Conservation (phyloP, 805 yeast genomes). For the Blastobotrys chiropterorum region DNA sequence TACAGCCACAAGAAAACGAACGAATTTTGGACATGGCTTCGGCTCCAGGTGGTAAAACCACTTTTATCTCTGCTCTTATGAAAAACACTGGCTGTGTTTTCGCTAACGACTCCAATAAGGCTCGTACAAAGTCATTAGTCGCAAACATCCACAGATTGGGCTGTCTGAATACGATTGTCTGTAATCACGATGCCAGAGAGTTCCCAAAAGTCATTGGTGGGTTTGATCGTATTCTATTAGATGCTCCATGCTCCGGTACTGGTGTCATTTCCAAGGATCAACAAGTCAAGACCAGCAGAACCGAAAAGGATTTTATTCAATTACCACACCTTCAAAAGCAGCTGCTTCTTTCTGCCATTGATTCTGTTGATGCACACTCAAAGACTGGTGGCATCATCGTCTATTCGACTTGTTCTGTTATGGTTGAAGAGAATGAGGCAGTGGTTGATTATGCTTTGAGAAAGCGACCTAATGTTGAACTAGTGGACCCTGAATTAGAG, state of each 20-base stretch:
- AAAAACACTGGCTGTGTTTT: slow-evolving; percentile 96
- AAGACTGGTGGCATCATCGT: slow-evolving; percentile 91
- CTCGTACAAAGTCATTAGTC: slow-evolving; percentile 91
- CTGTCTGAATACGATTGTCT: slow-evolving; percentile 91
- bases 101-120: slow-evolving; percentile 95
- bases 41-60: slow-evolving; percentile 98
- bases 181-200: slow-evolving; percentile 97
- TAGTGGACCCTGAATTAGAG: slow-evolving; percentile 85
- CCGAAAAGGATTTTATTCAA: slow-evolving; percentile 93
- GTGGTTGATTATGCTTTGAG: slow-evolving; percentile 97
- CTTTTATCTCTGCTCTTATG: slow-evolving; percentile 92
- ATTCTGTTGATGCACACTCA: slow-evolving; percentile 91
- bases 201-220: slow-evolving; percentile 98
- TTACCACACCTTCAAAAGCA: slow-evolving; percentile 97
- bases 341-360: slow-evolving; percentile 87
- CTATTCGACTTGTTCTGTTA: slow-evolving; percentile 96
- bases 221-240: slow-evolving; percentile 86
- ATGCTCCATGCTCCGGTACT: slow-evolving; percentile 99
- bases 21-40: slow-evolving; percentile 98
- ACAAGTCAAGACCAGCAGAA: slow-evolving; percentile 85
- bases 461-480: slow-evolving; percentile 91
- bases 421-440: slow-evolving; percentile 97
- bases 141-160: slow-evolving; percentile 98
- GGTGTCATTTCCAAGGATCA: slow-evolving; percentile 98
- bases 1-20: slow-evolving; percentile 95